Percentiles rank a stretch among this genome's conserved stretches.
These are phyloP conservation scores for Aspergillus cristatus DNA, from an alignment of 495 filamentous ascomycete genomes.

Conservation along the genomic window DNA sequence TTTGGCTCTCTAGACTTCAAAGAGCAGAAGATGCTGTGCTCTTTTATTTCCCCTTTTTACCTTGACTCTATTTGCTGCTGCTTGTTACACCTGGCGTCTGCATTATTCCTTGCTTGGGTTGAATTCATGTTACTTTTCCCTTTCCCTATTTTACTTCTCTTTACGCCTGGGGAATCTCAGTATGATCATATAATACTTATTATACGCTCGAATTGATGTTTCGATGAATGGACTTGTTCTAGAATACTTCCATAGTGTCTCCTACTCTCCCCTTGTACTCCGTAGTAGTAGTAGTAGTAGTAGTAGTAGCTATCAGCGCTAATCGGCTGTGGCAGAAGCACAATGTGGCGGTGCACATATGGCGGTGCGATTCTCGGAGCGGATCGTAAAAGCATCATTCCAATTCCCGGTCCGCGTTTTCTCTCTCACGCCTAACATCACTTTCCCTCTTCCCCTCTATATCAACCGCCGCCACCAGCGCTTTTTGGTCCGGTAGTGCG, in stretches of 20 bases:
- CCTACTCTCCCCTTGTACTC: neutral
- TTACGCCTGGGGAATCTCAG: conserved; percentile 16
- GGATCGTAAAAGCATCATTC: conserved; percentile 35
- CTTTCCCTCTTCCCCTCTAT: conserved; percentile 21
- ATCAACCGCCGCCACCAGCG: conserved; percentile 18
- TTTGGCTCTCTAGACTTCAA: conserved; percentile 29
- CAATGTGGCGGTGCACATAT: conserved; percentile 11
- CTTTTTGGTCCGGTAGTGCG: conserved; percentile 31
- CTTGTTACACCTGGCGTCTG: conserved; percentile 29
- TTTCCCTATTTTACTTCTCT: conserved; percentile 15
- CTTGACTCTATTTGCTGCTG: conserved; percentile 17
- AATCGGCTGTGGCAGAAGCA: neutral
- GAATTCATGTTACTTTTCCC: conserved; percentile 23
- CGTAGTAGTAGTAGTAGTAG: too few relatives aligned
- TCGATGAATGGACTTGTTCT: too few relatives aligned
- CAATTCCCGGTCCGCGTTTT: conserved; percentile 22
- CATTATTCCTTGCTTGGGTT: conserved; percentile 24
- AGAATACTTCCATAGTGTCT: too few relatives aligned
- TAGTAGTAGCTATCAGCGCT: too few relatives aligned
- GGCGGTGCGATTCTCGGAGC: conserved; percentile 36
- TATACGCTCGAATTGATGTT: neutral
- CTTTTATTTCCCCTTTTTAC: conserved; percentile 11
- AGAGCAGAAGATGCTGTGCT: conserved; percentile 20
- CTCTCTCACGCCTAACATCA: conserved; percentile 24
- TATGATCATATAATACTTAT: conserved; percentile 38